These are phyloP conservation scores for Prototheca cutis DNA, from an alignment of 163 green algal species.

Conservation along the genomic window DNA sequence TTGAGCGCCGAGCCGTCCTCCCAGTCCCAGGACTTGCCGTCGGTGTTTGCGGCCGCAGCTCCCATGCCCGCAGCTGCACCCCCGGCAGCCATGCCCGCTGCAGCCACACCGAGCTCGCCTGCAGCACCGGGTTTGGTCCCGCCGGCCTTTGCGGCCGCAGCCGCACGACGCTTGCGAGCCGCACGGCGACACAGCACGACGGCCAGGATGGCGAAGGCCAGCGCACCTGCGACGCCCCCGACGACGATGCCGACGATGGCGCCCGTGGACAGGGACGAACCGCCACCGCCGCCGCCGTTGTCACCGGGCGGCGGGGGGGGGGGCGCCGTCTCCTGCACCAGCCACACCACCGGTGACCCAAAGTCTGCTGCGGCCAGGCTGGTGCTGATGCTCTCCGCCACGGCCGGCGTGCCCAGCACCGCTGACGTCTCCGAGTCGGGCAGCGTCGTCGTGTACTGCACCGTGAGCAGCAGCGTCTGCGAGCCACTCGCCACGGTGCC, in stretches of 20 bases:
- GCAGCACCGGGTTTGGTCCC: too few relatives aligned
- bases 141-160: not conserved
- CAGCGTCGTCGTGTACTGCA: not conserved
- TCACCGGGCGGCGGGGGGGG: not conserved
- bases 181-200: slow-evolving; percentile 7
- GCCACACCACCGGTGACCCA: not conserved
- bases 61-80: too few relatives aligned
- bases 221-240: slow-evolving; percentile 11
- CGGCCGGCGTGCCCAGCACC: not conserved
- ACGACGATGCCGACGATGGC: slow-evolving; percentile 15
- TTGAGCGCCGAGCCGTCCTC: not conserved
- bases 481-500: not conserved
- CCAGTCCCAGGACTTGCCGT: not conserved
- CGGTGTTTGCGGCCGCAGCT: too few relatives aligned
- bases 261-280: slow-evolving; percentile 10
- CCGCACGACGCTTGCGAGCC: not conserved
- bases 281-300: not conserved
- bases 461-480: not conserved
- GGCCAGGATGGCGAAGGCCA: not conserved
- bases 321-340: not conserved
- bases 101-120: too few relatives aligned
- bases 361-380: not conserved
- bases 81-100: too few relatives aligned
- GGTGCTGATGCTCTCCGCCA: not conserved
- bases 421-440: not conserved